These are phyloP conservation scores for Globisporangium spinosum DNA, from an alignment of 352 stramenopile species.

Conservation along the genomic window DNA sequence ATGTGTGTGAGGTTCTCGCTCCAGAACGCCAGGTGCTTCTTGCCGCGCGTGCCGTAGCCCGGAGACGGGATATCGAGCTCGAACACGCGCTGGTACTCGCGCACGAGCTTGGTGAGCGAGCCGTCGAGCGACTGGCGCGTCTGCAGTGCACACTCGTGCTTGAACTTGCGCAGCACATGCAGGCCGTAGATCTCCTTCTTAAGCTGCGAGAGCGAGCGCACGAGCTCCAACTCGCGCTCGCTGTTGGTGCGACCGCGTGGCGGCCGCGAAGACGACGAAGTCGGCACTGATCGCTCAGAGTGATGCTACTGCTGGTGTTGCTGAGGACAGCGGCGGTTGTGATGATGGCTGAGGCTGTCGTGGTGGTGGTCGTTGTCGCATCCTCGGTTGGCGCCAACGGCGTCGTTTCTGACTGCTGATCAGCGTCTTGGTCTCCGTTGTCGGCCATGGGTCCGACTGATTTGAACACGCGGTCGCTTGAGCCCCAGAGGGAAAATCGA, in stretches of 20 bases:
- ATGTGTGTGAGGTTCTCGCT: background rate
- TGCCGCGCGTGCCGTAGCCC: background rate
- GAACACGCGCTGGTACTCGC: background rate
- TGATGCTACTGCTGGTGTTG: too few relatives aligned
- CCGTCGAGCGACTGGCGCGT: background rate
- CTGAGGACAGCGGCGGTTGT: too few relatives aligned
- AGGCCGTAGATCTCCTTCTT: slow-evolving; percentile 4
- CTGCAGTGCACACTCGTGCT: background rate
- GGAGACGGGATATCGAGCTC: background rate
- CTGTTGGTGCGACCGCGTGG: background rate
- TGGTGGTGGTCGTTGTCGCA: too few relatives aligned
- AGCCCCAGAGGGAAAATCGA: too few relatives aligned
- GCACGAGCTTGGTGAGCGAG: slow-evolving; percentile 1
- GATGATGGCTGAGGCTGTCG: too few relatives aligned
- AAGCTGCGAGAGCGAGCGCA: background rate
- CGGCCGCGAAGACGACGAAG: background rate
- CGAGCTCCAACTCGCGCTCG: background rate
- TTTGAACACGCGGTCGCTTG: too few relatives aligned
- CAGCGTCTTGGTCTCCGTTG: too few relatives aligned
- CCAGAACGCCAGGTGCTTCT: background rate
- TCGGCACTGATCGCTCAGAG: too few relatives aligned
- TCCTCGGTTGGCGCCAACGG: too few relatives aligned
- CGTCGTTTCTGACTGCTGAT: too few relatives aligned
- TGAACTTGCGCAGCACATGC: background rate
- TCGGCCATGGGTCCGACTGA: too few relatives aligned